Evolutionary conservation across 768 basidiomycete species (phyloP).

Genomic region (Kwoniella mangroviensis): DNA sequence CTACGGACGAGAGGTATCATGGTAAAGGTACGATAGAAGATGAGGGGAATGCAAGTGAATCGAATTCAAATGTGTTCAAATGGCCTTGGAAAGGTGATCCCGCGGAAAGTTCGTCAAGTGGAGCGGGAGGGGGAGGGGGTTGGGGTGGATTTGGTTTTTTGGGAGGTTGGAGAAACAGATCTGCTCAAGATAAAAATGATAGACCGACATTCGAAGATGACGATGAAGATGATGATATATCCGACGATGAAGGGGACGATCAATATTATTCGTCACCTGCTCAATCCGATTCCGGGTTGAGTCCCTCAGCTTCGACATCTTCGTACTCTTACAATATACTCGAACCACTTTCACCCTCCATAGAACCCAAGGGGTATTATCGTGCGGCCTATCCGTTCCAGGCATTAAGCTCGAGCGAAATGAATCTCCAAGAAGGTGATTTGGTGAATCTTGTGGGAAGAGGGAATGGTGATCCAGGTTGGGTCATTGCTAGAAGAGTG

Average conservation of each 20-base stretch:
- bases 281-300: conserved; percentile 3
- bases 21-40: conserved; percentile 24
- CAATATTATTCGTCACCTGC: conserved; percentile 22
- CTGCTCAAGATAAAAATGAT: conserved; percentile 4
- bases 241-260: conserved; percentile 27
- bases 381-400: conserved; percentile 46
- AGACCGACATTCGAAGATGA: conserved; percentile 11
- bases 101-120: conserved; percentile 1
- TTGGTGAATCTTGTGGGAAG: conserved; percentile 43
- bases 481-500: conserved; percentile 45
- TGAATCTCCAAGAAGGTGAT: conserved; percentile 45
- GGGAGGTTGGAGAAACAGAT: conserved; percentile 35
- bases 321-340: conserved; percentile 17
- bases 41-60: conserved; percentile 5
- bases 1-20: conserved; percentile 35
- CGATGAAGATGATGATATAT: conserved; percentile 8
- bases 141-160: conserved; percentile 41
- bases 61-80: conserved; percentile 7
- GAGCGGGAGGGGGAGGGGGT: conserved; percentile 12
- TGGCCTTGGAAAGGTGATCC: conserved; percentile 20
- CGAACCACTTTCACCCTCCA: conserved; percentile 9
- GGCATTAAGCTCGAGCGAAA: conserved; percentile 44
- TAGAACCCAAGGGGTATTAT: conserved; percentile 41
- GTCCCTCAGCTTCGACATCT: not conserved
- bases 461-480: conserved; percentile 49